Evolutionary conservation across 108 stramenopile species (phyloP).

Genomic region (Stephanodiscus minutulus): DNA sequence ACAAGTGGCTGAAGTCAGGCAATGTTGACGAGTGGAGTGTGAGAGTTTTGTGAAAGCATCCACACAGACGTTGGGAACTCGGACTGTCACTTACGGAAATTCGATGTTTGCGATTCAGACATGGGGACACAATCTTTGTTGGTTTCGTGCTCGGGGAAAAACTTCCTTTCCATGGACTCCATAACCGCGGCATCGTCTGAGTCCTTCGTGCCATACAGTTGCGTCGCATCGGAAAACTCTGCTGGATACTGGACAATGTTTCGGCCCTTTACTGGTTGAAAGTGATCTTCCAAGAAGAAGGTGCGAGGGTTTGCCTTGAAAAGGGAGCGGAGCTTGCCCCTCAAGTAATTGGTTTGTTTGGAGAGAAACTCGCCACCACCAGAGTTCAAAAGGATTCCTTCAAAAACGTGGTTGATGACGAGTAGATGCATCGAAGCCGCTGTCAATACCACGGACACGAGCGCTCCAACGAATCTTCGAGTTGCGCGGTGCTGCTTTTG

Average conservation of each 20-base stretch:
- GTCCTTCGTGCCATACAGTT: constrained; percentile 23
- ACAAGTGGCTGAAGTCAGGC: constrained; percentile 22
- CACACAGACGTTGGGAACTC: not conserved
- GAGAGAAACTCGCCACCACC: too few species aligned
- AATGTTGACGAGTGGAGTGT: not conserved
- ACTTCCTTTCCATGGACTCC: constrained; percentile 28
- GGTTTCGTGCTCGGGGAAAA: constrained; percentile 41
- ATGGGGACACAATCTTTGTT: constrained; percentile 34
- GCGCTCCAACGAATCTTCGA: not conserved
- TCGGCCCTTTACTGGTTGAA: not conserved
- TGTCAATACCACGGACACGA: constrained; percentile 2
- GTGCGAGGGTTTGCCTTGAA: constrained; percentile 1
- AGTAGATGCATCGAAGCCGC: constrained; percentile 3
- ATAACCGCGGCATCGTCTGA: constrained; percentile 22
- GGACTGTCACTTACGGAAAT: constrained; percentile 33
- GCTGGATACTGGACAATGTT: constrained; percentile 24
- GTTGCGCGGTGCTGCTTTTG: not conserved
- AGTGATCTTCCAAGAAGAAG: constrained; percentile 1
- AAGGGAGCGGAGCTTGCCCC: not conserved
- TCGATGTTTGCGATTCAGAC: constrained; percentile 26
- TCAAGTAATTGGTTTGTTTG: constrained; percentile 3
- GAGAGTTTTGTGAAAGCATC: not conserved
- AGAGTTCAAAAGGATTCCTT: constrained; percentile 6
- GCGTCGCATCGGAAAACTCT: constrained; percentile 35
- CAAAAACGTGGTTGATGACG: not conserved